Percentiles rank a stretch among this genome's conserved stretches.
Evolutionary conservation across 257 asterid genomes (phyloP).

Genomic region (Coffea eugenioides): DNA sequence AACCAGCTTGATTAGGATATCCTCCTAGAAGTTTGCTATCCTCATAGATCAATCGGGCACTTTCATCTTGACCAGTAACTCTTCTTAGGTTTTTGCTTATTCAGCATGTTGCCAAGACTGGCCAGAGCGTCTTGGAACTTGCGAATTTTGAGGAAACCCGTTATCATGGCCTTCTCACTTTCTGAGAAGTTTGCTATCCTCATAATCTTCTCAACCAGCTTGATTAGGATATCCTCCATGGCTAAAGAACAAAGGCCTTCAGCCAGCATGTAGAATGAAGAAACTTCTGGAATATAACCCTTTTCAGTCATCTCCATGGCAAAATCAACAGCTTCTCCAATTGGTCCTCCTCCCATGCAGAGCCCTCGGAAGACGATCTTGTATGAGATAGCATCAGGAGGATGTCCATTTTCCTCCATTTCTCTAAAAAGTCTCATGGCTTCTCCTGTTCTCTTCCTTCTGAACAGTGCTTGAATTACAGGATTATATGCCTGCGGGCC

Average conservation of each 20-base stretch:
- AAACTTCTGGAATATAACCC: slow-evolving; percentile 65
- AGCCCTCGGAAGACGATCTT: slow-evolving; percentile 76
- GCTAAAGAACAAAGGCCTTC: slow-evolving; percentile 75
- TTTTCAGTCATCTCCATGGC: slow-evolving; percentile 70
- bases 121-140: slow-evolving; percentile 77
- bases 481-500: slow-evolving; percentile 86
- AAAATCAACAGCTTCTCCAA: slow-evolving; percentile 87
- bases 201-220: slow-evolving; percentile 59
- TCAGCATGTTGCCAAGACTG: slow-evolving; percentile 52
- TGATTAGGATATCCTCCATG: slow-evolving; percentile 72
- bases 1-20: slow-evolving; percentile 53
- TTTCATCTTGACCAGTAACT: slow-evolving; percentile 37
- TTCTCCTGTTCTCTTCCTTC: slow-evolving; percentile 54
- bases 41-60: slow-evolving; percentile 24
- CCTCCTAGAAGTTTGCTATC: slow-evolving; percentile 64
- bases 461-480: slow-evolving; percentile 67
- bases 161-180: slow-evolving; percentile 63
- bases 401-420: slow-evolving; percentile 76
- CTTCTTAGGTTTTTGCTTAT: slow-evolving; percentile 45
- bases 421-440: slow-evolving; percentile 80
- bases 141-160: slow-evolving; percentile 71
- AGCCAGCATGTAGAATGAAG: slow-evolving; percentile 71
- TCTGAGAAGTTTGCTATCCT: slow-evolving; percentile 51
- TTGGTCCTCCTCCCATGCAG: slow-evolving; percentile 82
- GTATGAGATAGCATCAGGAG: slow-evolving; percentile 82